Percentiles rank a stretch among this genome's conserved stretches.
These are phyloP conservation scores for Angomonas ambiguus DNA, from an alignment of 208 protist genomes.

Conservation along the genomic window DNA sequence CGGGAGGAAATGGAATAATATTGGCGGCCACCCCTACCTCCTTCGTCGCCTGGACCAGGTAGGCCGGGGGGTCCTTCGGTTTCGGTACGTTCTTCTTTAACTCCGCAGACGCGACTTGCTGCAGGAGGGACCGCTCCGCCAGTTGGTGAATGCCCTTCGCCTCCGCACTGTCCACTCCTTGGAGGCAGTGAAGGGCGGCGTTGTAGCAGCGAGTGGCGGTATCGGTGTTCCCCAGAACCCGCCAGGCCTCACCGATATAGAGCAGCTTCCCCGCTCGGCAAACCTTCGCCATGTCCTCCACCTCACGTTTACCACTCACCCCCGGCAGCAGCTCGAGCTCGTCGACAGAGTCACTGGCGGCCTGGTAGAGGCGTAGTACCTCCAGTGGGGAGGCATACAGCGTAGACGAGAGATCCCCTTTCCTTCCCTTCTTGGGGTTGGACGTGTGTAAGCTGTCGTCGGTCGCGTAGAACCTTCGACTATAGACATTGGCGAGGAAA, in stretches of 20 bases:
- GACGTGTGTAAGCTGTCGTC: slow-evolving; percentile 38
- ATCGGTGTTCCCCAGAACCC: slow-evolving; percentile 29
- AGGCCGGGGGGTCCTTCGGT: neutral
- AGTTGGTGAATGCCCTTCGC: slow-evolving; percentile 29
- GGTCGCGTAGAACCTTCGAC: slow-evolving; percentile 66
- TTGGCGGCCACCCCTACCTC: slow-evolving; percentile 48
- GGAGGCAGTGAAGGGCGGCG: slow-evolving; percentile 39
- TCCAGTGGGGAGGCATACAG: slow-evolving; percentile 83
- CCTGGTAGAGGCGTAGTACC: slow-evolving; percentile 77
- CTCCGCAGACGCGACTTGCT: slow-evolving; percentile 6
- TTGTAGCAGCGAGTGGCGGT: slow-evolving; percentile 39
- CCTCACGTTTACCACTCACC: slow-evolving; percentile 49
- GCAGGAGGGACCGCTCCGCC: slow-evolving; percentile 34
- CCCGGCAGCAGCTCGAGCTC: slow-evolving; percentile 83
- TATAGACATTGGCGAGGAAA: slow-evolving; percentile 68
- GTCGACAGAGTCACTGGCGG: slow-evolving; percentile 49
- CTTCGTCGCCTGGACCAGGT: slow-evolving; percentile 35
- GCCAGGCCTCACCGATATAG: slow-evolving; percentile 70
- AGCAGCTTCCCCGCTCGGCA: slow-evolving; percentile 59
- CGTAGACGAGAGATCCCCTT: slow-evolving; percentile 42
- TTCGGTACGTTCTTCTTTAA: neutral
- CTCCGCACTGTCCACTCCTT: slow-evolving; percentile 18
- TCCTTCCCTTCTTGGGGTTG: slow-evolving; percentile 15
- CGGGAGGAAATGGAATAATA: slow-evolving; percentile 71
- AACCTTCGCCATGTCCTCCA: slow-evolving; percentile 37